Base-by-base conservation (phyloP, 208 protist genomes). In the Wallacemonas sp. region DNA sequence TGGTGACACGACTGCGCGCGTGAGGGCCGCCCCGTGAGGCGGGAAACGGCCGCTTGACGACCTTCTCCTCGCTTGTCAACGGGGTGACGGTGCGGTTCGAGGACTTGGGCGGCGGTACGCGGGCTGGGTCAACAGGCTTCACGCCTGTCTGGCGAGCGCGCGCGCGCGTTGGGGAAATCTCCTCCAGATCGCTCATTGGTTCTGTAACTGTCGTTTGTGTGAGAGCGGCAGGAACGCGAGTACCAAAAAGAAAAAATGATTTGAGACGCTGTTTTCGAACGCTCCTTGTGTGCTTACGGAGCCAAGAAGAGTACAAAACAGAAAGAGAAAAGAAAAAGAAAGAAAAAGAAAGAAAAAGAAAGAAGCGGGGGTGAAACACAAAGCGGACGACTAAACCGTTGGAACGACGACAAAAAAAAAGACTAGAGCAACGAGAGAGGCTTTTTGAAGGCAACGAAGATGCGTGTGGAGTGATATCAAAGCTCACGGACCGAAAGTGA, bases 281-380 rank as follows among this genome's bases (percentile, higher is more conserved):
- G n/a, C n/a, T n/a, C n/a, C n/a, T n/a, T n/a, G n/a, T n/a, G n/a
- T n/a, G n/a, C n/a, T n/a, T n/a, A n/a, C n/a, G n/a, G n/a, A n/a
- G n/a, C n/a, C n/a, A n/a, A n/a, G n/a, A n/a, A n/a, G n/a, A n/a
- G n/a, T n/a, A 49, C 7, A 0, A 48, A 45, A 4, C 18, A 65
- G 11, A 36, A 14, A 26, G 39, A 25, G n/a, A 65, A 50, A 20
- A 36, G 20, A 65, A 65, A 65, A 50, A 18, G n/a, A 48, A n/a
- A 65, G 39, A 65, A 50, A 7, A 41, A 38, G 26, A 46, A 50
- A 33, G 22, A 65, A 50, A 48, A 48, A 50, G 31, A 65, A 50
- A 50, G 22, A 50, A 50, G 39, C 14, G 32, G 1, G 38, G 31
- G 29, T 59, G 31, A 38, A 65, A 65, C 31, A 64, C 14, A 45